phyloP scores from a whole-genome alignment of 192 early-diverging fungal genomes.

The Anaeromyces robustus region DNA sequence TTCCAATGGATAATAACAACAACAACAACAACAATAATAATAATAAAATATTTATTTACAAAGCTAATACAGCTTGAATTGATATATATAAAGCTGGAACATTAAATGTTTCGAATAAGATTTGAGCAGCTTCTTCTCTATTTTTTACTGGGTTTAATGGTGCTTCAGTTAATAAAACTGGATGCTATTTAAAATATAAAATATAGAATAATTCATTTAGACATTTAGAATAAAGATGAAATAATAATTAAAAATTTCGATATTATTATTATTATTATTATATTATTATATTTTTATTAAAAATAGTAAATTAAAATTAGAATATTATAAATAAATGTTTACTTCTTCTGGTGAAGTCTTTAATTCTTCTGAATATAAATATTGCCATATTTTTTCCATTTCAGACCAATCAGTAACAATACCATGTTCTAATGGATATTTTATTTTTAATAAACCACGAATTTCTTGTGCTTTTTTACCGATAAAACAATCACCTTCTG shows the following conservation, averaged over 20 bases:
- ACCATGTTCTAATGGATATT: conserved; percentile 94
- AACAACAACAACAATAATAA: no score
- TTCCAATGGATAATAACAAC: no score
- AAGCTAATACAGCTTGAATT: conserved; percentile 91
- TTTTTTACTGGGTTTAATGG: conserved; percentile 86
- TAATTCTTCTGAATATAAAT: conserved; percentile 92
- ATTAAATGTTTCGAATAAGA: conserved; percentile 99
- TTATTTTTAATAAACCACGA: conserved; percentile 82
- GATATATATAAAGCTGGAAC: conserved; percentile 92
- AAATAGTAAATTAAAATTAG: no score
- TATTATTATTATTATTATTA: no score
- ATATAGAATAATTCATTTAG: no score
- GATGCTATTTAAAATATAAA: conserved; percentile 46
- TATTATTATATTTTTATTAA: no score
- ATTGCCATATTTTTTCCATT: conserved; percentile 97
- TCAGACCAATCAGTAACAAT: conserved; percentile 96
- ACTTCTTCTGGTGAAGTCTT: conserved; percentile 91
- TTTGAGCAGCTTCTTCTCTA: conserved; percentile 84
- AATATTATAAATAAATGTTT: conserved; percentile 1
- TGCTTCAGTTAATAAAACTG: conserved; percentile 91
- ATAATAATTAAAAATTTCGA: background rate
- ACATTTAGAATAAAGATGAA: no score
- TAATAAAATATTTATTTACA: no score
- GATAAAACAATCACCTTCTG: conserved; percentile 91
- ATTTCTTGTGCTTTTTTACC: conserved; percentile 91